Evolutionary conservation across 2,329 filamentous ascomycete species (phyloP), one percentile per base, ranked within the genome.

Genomic region (Colletotrichum orchidophilum): DNA sequence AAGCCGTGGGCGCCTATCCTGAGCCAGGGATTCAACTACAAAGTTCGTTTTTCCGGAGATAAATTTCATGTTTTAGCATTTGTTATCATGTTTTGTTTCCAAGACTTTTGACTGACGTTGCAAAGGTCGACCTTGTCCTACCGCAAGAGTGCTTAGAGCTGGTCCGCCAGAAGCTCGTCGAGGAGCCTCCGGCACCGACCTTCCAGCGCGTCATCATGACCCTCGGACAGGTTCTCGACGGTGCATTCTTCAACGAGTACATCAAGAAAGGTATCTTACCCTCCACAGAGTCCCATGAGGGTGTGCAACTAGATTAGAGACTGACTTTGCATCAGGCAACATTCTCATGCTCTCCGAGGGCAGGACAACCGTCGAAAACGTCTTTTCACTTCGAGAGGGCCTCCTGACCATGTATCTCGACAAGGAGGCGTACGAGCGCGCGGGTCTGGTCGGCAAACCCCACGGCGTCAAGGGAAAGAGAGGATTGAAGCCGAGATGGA

Each of bases 321-420:
- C 15, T 54, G n/a, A 55, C 55, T 72, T 27, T 63, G n/a, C 8
- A 2, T 70, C n/a, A 95, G 94, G 94, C 5, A 91, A 94, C 77
- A 84, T 97, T 59, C 81, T 94, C 75, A 94, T 98, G 92, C 87
- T 97, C 2, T 97, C 95, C 0, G 89, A 95, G 79, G 95, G 94
- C 13, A 87, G 88, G 35, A 84, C 87, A 8, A 91, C 90, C 2
- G 86, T 91, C 2, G 92, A 95, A 76, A 93, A 93, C 75, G 85
- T 92, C 3, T 96, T 94, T 78, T 88, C 88, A 0, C 82, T 98
- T 1, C 86, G 83, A 67, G 88, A 94, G 74, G 95, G 94, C 0
- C 82, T 88, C 0, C 85, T 99, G 39, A 90, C 87, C 4, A 86
- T 99, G 75, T 93, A 94, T 75, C 86, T 98, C 29, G 92, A 94